phyloP scores from a whole-genome alignment of 805 yeast genomes.

The Candida sakaeoensis region DNA sequence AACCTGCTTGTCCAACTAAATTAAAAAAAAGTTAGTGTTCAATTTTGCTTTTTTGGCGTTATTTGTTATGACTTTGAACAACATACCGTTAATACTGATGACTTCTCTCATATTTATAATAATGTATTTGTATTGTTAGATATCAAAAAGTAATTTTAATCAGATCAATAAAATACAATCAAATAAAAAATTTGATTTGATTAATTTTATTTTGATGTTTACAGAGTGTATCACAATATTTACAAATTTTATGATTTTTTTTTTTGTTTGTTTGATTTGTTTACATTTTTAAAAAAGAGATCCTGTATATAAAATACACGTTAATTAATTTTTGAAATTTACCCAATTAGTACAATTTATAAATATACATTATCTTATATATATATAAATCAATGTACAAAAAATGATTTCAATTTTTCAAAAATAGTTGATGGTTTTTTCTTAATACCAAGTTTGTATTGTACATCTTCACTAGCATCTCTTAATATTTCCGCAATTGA shows the following conservation, averaged over 20 bases:
- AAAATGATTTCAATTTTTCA: conserved; percentile 9
- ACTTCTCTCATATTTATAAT: conserved; percentile 73
- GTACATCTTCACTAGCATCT: conserved; percentile 12
- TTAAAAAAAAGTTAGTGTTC: conserved; percentile 3
- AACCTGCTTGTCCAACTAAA: conserved; percentile 69
- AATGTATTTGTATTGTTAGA: background rate
- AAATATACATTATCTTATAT: no score
- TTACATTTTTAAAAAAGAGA: conserved; percentile 5
- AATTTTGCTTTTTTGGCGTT: background rate
- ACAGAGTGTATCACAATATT: conserved; percentile 5
- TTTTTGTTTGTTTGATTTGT: conserved; percentile 7
- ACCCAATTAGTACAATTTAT: conserved; percentile 4
- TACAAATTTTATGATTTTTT: no score
- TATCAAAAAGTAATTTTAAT: no score
- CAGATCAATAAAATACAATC: background rate
- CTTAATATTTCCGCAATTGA: conserved; percentile 13
- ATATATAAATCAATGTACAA: background rate
- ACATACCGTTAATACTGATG: conserved; percentile 82
- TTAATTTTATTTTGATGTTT: no score
- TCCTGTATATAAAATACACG: conserved; percentile 4
- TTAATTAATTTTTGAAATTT: background rate
- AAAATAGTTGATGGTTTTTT: conserved; percentile 7
- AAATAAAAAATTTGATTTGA: conserved; percentile 7
- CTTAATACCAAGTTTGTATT: conserved; percentile 13
- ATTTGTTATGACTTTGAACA: conserved; percentile 1